Base-by-base conservation (phyloP, 139 green algal species). In the Mesostigma viride region DNA sequence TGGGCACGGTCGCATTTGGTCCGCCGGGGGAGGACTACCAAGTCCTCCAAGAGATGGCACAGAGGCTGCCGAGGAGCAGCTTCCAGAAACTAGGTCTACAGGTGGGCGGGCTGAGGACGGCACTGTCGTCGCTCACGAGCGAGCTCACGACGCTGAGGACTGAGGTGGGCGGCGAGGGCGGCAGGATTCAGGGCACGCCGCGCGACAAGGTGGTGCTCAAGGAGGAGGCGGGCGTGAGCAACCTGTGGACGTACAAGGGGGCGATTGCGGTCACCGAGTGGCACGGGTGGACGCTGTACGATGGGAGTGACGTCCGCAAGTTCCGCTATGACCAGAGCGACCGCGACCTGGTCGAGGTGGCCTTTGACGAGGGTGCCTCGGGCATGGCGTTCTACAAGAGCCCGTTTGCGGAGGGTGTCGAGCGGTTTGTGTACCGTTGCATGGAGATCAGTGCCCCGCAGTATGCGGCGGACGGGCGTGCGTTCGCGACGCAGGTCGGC, bases 361-460 rank as follows among this genome's bases (percentile, higher is more conserved):
- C n/a, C n/a, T n/a, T n/a, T n/a, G 4, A 57, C 6, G 28, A 53
- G 22, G 62, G 6, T 20, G 62, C n/a, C 33, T 1, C 27, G 2
- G 71, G 71, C 27, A 30, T 78, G 3, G 72, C 72, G 2, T 36
- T 69, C 34, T 35, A 27, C 24, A 34, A 33, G 53, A 24, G 31
- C 35, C 45, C 48, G 24, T 78, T 75, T 36, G 48, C 28, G 1
- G 68, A 75, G 59, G 74, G 74, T 3, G 69, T 58, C 1, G 74
- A 81, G 31, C 69, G 70, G 6, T 62, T 69, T 4, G 69, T 77
- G 53, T 81, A 58, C 44, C 60, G 72, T 35, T 74, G 64, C 61
- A 71, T 24, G 0, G 70, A 81, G 64, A 57, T 77, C n/a, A 63
- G 14, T 22, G 14, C n/a, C 28, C 11, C 14, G 24, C n/a, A 63